These are phyloP conservation scores for Fomitopsis serialis DNA, from an alignment of 768 basidiomycete genomes.

Conservation along the genomic window DNA sequence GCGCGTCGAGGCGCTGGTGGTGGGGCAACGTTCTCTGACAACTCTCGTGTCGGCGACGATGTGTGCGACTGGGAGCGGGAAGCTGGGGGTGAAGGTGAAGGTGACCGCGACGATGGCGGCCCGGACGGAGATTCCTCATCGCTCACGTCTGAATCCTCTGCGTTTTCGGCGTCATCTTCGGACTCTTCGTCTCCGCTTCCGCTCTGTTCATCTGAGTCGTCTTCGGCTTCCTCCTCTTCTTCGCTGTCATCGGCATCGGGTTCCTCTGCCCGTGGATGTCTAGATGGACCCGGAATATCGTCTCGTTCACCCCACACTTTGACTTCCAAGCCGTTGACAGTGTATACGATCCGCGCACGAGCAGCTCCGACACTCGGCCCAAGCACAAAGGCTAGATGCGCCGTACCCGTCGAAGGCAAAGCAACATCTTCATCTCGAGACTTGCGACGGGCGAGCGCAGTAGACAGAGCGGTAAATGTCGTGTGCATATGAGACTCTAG, in stretches of 20 bases:
- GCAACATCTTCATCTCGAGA: not conserved
- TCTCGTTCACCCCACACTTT: conserved; percentile 26
- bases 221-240: conserved; percentile 10
- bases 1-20: not conserved
- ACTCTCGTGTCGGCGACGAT: not conserved
- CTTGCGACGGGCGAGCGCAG: conserved; percentile 44
- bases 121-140: conserved; percentile 14
- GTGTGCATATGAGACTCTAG: conserved; percentile 69
- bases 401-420: conserved; percentile 20
- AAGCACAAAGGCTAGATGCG: conserved; percentile 57
- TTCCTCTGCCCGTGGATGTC: not conserved
- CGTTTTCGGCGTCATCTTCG: conserved; percentile 8
- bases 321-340: conserved; percentile 58
- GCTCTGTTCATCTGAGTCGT: conserved; percentile 7
- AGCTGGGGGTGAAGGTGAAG: conserved; percentile 5
- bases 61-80: not conserved
- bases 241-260: conserved; percentile 5
- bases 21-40: not conserved
- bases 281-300: not conserved
- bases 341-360: conserved; percentile 55
- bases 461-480: conserved; percentile 69
- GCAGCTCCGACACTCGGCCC: conserved; percentile 62
- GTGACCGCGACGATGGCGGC: conserved; percentile 23
- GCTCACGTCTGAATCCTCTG: conserved; percentile 9
- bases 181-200: conserved; percentile 9